A percentile compares a stretch with the other conserved stretches of the same genome.
phyloP scores from a whole-genome alignment of 2,329 filamentous ascomycete genomes.

The Colletotrichum destructivum region DNA sequence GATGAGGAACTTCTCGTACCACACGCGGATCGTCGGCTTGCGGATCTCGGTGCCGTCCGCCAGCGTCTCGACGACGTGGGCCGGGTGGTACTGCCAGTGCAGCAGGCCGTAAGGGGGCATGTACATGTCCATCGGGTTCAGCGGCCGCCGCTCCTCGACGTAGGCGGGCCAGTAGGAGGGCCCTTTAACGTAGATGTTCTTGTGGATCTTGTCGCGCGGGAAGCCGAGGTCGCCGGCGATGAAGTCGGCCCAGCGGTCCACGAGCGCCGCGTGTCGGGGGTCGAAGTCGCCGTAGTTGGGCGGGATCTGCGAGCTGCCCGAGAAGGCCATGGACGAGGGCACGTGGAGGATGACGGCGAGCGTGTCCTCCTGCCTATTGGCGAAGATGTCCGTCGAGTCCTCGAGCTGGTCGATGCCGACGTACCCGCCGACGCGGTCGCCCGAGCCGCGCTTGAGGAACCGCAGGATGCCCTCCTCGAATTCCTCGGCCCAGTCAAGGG shows the following conservation, averaged over 20 bases:
- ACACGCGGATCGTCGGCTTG: conserved; percentile 14
- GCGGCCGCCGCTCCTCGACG: background rate
- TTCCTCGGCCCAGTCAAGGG: conserved; percentile 5
- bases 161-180: conserved; percentile 11
- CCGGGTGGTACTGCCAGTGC: conserved; percentile 27
- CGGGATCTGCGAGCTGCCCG: background rate
- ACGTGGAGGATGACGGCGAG: conserved; percentile 5
- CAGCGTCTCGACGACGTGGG: conserved; percentile 7
- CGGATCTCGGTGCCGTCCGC: conserved; percentile 3
- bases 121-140: conserved; percentile 2
- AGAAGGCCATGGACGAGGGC: background rate
- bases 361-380: background rate
- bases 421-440: conserved; percentile 1
- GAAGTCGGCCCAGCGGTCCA: background rate
- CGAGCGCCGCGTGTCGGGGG: background rate
- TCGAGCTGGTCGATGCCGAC: conserved; percentile 9
- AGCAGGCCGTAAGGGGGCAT: conserved; percentile 11
- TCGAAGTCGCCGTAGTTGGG: conserved; percentile 13
- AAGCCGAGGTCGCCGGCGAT: conserved; percentile 7
- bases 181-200: background rate
- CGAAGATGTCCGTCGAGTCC: conserved; percentile 1
- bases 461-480: conserved; percentile 9
- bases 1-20: conserved; percentile 4
- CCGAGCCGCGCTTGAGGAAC: conserved; percentile 10
- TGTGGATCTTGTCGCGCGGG: conserved; percentile 2